Evolutionary conservation across 2,329 filamentous ascomycete species (phyloP).

Genomic region (Fusarium irregulare): DNA sequence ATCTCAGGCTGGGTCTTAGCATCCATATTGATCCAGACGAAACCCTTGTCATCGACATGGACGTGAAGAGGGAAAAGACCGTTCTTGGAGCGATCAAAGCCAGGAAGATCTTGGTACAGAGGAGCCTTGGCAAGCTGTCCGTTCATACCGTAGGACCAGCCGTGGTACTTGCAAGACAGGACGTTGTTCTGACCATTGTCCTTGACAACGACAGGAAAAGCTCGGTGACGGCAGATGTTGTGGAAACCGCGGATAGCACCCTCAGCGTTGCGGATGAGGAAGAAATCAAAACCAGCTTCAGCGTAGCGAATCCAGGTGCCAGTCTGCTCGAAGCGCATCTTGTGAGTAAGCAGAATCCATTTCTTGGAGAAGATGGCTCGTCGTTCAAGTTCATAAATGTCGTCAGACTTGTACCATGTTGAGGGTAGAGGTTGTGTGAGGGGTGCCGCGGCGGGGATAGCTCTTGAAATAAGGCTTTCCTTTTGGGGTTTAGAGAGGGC

Average conservation of each 20-base stretch:
- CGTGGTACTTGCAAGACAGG: conserved; percentile 70
- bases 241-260: conserved; percentile 69
- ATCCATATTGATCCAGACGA: conserved; percentile 70
- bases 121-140: conserved; percentile 72
- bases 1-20: conserved; percentile 55
- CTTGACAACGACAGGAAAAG: conserved; percentile 66
- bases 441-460: conserved; percentile 19
- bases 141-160: conserved; percentile 68
- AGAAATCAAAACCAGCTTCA: conserved; percentile 66
- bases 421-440: conserved; percentile 36
- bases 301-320: conserved; percentile 68
- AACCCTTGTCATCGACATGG: conserved; percentile 64
- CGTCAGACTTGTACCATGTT: conserved; percentile 62
- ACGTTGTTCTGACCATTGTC: conserved; percentile 62
- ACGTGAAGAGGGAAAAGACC: conserved; percentile 65
- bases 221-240: conserved; percentile 71
- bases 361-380: conserved; percentile 67
- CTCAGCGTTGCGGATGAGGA: conserved; percentile 64
- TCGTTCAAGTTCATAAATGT: conserved; percentile 66
- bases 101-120: conserved; percentile 65
- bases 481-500: conserved; percentile 25
- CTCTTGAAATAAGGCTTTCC: conserved; percentile 24
- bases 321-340: conserved; percentile 59
- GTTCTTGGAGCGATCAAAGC: conserved; percentile 67
- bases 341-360: conserved; percentile 67